These are phyloP conservation scores for Nakazawaea wickerhamii DNA, from an alignment of 805 yeast species.

Conservation along the genomic window DNA sequence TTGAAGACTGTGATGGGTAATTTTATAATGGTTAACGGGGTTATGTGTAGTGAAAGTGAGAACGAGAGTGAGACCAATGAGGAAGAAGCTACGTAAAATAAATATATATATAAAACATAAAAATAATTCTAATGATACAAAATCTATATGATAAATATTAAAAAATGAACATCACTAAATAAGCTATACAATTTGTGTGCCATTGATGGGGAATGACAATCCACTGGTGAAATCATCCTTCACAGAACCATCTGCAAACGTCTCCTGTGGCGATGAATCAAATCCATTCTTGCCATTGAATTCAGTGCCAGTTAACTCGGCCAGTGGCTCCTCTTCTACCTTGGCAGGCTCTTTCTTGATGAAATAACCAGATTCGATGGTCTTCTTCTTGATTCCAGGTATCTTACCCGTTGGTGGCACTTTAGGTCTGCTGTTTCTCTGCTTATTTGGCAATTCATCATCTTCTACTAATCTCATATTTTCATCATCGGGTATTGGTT, in stretches of 20 bases:
- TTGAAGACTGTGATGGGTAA: conserved; percentile 8
- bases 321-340: not conserved
- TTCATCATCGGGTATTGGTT: conserved; percentile 34
- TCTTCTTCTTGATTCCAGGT: conserved; percentile 59
- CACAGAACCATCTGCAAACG: not conserved
- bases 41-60: not conserved
- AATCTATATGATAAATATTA: not conserved
- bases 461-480: conserved; percentile 62
- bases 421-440: conserved; percentile 67
- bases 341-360: conserved; percentile 30
- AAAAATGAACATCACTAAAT: not conserved
- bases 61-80: too few species aligned
- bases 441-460: conserved; percentile 78
- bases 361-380: conserved; percentile 48
- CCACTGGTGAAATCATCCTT: conserved; percentile 6
- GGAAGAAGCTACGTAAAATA: not conserved
- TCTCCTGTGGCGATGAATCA: not conserved
- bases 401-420: conserved; percentile 91
- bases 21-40: conserved; percentile 9
- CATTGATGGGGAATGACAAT: conserved; percentile 6
- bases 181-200: conserved; percentile 2
- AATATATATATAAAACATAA: not conserved
- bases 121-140: not conserved
- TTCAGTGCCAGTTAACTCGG: not conserved
- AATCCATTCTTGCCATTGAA: not conserved